Evolutionary conservation across 331 rosid genomes (phyloP), one percentile per base, ranked within the genome.

Genomic region (Acacia pycnantha): DNA sequence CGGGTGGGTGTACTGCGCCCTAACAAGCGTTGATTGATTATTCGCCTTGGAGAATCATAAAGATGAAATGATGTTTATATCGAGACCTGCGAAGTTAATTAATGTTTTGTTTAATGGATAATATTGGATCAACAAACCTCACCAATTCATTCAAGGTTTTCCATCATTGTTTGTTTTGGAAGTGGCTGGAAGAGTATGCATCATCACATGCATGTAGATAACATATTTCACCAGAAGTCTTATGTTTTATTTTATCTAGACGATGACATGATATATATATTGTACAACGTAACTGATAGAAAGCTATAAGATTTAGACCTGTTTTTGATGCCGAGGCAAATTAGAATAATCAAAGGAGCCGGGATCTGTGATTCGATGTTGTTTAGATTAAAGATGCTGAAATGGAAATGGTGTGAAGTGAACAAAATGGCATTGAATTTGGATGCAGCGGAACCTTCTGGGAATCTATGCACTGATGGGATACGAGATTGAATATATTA

Each of bases 111-210:
- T 9, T 4, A 11, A 29, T 40, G 33, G 15, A n/a, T 44, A 6
- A 19, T 10, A 59, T 65, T 77, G 46, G 83, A 85, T 81, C 62
- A 81, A 81, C 85, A 72, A 85, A 85, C 88, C 51, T 72, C 73
- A 66, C 80, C 77, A 71, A 65, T 62, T 77, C 70, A 9, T 44
- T 85, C 77, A 77, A 62, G 44, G 2, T 24, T 35, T 41, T n/a
- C 27, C 3, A n/a, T n/a, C 29, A 6, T 56, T 21, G 62, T 8
- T 21, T 21, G 1, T 51, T 11, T 11, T 46, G 15, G 48, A 2
- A 2, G 24, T 51, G 22, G 9, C 58, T 4, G 54, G 21, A 50
- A 13, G 18, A 47, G 51, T 8, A 41, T 41, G 44, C 11, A 1
- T 8, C 44, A 41, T 41, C 44, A 41, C 11, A 41, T 33, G 33